Conservation (phyloP, 2,329 filamentous ascomycete genomes). For the Ophiobolus disseminans region DNA sequence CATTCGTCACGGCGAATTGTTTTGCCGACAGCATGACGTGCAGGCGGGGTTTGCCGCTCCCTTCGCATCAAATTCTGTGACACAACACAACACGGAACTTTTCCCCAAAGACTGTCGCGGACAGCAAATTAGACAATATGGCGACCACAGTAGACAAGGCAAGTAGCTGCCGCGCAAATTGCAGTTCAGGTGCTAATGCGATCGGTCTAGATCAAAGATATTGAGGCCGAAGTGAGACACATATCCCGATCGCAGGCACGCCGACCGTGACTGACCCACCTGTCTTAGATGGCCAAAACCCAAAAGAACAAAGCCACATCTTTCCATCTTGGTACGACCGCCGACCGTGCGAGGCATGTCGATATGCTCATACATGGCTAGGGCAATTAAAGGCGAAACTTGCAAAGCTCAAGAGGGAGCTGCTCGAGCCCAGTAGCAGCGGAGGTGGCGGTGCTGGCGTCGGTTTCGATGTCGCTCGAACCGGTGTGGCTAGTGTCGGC, state of each 20-base stretch:
- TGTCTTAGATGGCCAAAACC: constrained; percentile 82
- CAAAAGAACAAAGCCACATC: constrained; percentile 98
- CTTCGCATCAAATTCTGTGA: constrained; percentile 41
- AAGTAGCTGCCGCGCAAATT: constrained; percentile 36
- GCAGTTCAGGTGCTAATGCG: constrained; percentile 43
- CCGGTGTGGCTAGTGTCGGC: constrained; percentile 94
- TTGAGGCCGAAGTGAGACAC: constrained; percentile 84
- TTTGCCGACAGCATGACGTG: constrained; percentile 31
- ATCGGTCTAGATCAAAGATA: constrained; percentile 81
- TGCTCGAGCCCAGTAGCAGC: constrained; percentile 80
- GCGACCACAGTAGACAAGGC: constrained; percentile 98
- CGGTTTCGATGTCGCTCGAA: constrained; percentile 97
- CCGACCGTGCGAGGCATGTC: constrained; percentile 5
- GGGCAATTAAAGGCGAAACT: constrained; percentile 96
- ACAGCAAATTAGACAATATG: constrained; percentile 67
- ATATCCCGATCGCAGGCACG: constrained; percentile 18
- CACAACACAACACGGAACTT: constrained; percentile 10
- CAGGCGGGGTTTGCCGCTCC: too few species aligned
- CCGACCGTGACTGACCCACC: constrained; percentile 30
- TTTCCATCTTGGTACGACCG: constrained; percentile 76
- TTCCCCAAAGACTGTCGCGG: constrained; percentile 8
- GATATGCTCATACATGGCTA: constrained; percentile 43
- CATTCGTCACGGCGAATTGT: too few species aligned
- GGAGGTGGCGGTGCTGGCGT: constrained; percentile 85
- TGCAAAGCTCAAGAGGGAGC: constrained; percentile 95